Evolutionary conservation across 2,329 filamentous ascomycete species (phyloP), one percentile per base, ranked within the genome.

Genomic region (Triangularia verruculosa): DNA sequence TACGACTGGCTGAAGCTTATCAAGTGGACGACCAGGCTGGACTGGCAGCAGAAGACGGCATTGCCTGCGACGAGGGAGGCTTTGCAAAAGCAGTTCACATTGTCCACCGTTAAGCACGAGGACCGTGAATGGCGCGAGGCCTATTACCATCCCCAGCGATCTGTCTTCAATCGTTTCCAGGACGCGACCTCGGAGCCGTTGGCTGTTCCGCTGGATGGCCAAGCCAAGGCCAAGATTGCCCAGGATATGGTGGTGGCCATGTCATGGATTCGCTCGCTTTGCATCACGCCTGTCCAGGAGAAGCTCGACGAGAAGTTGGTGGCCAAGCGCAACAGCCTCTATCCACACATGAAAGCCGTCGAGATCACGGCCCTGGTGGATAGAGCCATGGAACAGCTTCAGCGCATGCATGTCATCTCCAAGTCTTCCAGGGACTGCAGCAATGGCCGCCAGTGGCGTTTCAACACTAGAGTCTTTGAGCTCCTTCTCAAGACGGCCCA

Each of bases 1-100:
- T 92, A 91, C 64, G 88, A 93, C 71, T 93, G 91, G 89, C 76
- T 79, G 9, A 75, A 73, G 4, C 74, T 93, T 5, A 82, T 93
- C 55, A 79, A 82, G 34, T 94, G 91, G 91, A 83, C 87, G 1
- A 77, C 86, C 67, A 78, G 81, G 22, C 83, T 85, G 2, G 67
- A 69, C 39, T 63, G 61, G 3, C 75, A 80, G 24, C 76, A 81
- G 61, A 78, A 78, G 0, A 70, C 82, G 32, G 73, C 79, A 22
- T 78, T 89, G 1, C 86, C 86, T 1, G 71, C 72, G 2, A 79
- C 79, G 1, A 78, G 80, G 53, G 69, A 74, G 12, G 72, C 74
- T n/a, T 72, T 89, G 1, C 74, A 82, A 2, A 68, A 77, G 13
- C 70, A 75, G 5, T 84, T 79, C 68, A 70, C 72, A 0, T 70